Evolutionary conservation across 1,284 basidiomycete species (phyloP), one percentile per base, ranked within the genome.

Genomic region (Ustilago crameri): DNA sequence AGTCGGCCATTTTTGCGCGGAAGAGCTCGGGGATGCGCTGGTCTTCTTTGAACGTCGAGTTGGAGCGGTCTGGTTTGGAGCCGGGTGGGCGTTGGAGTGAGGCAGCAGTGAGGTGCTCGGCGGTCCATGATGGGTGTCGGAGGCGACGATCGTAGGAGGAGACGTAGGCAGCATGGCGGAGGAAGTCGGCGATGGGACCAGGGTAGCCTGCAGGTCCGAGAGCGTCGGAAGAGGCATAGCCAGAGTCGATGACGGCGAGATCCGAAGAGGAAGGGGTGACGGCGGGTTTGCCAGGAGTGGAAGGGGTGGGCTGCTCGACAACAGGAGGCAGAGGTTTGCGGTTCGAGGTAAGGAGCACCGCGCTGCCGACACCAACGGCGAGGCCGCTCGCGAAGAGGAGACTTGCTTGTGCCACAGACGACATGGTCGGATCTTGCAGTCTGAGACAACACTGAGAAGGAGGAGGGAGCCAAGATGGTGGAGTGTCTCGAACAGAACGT

Each of bases 41-140:
- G 83, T 99, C 95, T 82, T 98, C 95, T 49, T 86, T 85, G 85
- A 99, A 99, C 1, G 86, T 86, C n/a, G 91, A 93, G 52, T 76
- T 66, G 15, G 60, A 51, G 8, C 80, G 77, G 79, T 91, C 91
- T 3, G 87, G 85, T 47, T 62, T 61, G 20, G 44, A 20, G 10
- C 42, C 45, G 3, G 57, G 44, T 76, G 75, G 49, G 47, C 76
- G 61, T 20, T 68, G 61, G 5, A 79, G 61, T 1, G 82, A 91
- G 1, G 91, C 88, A 5, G 90, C 87, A 0, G 93, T 95, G 51
- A 97, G 86, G 81, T 94, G 93, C 82, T 95, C 93, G 5, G 93
- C 93, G 0, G 95, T 97, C 93, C 96, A 98, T 23, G 92, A 88
- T 3, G 95, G 94, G 85, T 98, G 95, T 23, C 92, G 87, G 59